Evolutionary conservation across 345 rosid genomes (phyloP), one percentile per base, ranked within the genome.

Genomic region (Turritis glabra): DNA sequence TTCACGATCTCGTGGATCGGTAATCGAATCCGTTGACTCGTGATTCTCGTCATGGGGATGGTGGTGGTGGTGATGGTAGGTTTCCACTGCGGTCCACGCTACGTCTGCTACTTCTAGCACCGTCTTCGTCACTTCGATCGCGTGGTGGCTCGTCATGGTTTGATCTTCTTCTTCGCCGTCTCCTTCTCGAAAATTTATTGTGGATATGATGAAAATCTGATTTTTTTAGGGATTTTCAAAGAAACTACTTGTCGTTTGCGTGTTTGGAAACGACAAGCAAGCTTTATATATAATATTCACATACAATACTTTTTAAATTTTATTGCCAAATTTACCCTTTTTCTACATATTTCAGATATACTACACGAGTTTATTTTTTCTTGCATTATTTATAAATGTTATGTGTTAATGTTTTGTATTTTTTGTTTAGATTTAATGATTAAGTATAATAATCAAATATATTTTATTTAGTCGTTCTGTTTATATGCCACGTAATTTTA

Each of bases 51-150:
- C 64, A 3, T 69, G 17, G 29, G 71, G 41, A 18, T 67, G 80
- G 22, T 60, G 77, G 44, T 85, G 89, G 68, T 75, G 83, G 80
- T 85, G 89, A 27, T 91, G 93, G 60, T 76, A 73, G 56, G 77
- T 57, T 79, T 91, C 97, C 73, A 86, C 72, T 54, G 97, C 96
- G 23, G 82, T 81, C 95, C 93, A 91, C 0, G 97, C 96, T 48
- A 90, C 90, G 78, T 94, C 97, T 3, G 99, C 97, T n/a, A 94
- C 98, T 75, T 94, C 97, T 19, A 94, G 55, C 29, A 91, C 96
- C 74, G 98, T 94, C 84, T 91, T 91, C 67, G 97, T 95, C 21
- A 85, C 91, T 87, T 94, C 97, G 27, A 91, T 73, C 60, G 97
- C 93, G 40, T 50, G 81, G 72, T 77, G 87, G 33, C 86, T 84